These are phyloP conservation scores for Talaromyces sp. DNA, from an alignment of 2,329 filamentous ascomycete species.

Conservation along the genomic window DNA sequence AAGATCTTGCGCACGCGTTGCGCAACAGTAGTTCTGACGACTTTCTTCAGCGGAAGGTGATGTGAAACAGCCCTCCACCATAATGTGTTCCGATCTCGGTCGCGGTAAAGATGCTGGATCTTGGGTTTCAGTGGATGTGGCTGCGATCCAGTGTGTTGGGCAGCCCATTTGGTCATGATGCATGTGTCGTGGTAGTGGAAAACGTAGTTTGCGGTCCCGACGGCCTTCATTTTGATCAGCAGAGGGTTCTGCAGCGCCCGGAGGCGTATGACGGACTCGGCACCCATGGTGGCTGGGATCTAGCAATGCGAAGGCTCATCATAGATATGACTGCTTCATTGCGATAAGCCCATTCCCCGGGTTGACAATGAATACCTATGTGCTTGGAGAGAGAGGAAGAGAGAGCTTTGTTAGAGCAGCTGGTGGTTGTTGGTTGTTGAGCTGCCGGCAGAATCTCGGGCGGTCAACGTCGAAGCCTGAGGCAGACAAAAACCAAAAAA, in stretches of 20 bases:
- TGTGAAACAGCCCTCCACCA: slow-evolving; percentile 43
- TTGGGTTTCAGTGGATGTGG: slow-evolving; percentile 33
- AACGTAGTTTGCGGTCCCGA: background rate
- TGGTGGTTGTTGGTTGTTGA: too few species aligned
- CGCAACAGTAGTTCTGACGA: slow-evolving; percentile 43
- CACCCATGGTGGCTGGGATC: background rate
- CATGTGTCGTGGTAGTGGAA: slow-evolving; percentile 17
- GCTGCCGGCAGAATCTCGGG: slow-evolving; percentile 7
- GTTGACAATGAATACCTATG: background rate
- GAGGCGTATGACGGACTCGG: background rate
- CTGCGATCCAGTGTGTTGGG: background rate
- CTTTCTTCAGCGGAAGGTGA: slow-evolving; percentile 29
- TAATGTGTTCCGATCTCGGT: slow-evolving; percentile 37
- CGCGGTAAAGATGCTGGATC: slow-evolving; percentile 29
- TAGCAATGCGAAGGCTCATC: background rate
- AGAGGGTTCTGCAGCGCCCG: background rate
- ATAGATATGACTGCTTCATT: background rate
- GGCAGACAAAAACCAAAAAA: slow-evolving; percentile 15
- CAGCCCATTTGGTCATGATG: slow-evolving; percentile 14
- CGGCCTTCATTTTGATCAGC: background rate
- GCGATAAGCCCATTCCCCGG: background rate
- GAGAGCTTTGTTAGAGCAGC: background rate
- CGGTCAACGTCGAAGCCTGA: slow-evolving; percentile 12
- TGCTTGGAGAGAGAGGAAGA: background rate
- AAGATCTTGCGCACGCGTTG: slow-evolving; percentile 44